Percentiles rank a stretch among this genome's conserved stretches.
phyloP scores from a whole-genome alignment of 1,284 basidiomycete species.

The Boletus calvinii region DNA sequence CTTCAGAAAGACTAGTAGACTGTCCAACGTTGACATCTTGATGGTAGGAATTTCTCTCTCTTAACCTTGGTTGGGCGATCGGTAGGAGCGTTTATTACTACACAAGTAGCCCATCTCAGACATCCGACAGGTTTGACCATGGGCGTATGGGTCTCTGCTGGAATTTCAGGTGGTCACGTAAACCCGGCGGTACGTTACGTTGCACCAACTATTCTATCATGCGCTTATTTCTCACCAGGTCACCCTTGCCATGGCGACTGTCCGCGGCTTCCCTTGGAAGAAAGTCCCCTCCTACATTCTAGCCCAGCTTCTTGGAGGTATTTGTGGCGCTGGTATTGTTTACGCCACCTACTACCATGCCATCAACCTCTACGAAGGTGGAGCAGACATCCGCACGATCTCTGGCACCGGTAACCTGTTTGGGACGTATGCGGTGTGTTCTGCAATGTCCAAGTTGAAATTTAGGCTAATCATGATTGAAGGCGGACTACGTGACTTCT shows the following conservation, averaged over 20 bases:
- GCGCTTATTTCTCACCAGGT: constrained; percentile 38
- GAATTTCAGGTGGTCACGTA: constrained; percentile 75
- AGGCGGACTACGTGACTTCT: constrained; percentile 59
- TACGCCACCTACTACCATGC: constrained; percentile 79
- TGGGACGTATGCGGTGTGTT: constrained; percentile 64
- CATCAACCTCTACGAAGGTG: constrained; percentile 70
- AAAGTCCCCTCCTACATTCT: constrained; percentile 75
- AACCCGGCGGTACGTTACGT: constrained; percentile 61
- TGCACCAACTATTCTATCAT: constrained; percentile 15
- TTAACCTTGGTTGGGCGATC: constrained; percentile 66
- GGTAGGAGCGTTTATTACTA: constrained; percentile 38
- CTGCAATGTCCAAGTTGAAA: neutral
- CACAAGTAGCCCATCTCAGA: constrained; percentile 3
- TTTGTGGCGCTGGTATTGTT: constrained; percentile 64
- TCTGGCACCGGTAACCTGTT: constrained; percentile 67
- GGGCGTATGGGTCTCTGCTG: constrained; percentile 66
- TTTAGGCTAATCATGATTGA: constrained; percentile 17
- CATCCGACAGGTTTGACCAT: constrained; percentile 44
- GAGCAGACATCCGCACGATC: constrained; percentile 57
- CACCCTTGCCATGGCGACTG: constrained; percentile 66
- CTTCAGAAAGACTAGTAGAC: neutral
- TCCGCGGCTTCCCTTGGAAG: constrained; percentile 74
- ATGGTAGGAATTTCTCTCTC: constrained; percentile 54
- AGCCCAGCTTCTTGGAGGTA: constrained; percentile 70
- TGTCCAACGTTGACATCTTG: constrained; percentile 1